phyloP scores from a whole-genome alignment of 176 grass and related monocot genomes.

The Alopecurus myosuroides region DNA sequence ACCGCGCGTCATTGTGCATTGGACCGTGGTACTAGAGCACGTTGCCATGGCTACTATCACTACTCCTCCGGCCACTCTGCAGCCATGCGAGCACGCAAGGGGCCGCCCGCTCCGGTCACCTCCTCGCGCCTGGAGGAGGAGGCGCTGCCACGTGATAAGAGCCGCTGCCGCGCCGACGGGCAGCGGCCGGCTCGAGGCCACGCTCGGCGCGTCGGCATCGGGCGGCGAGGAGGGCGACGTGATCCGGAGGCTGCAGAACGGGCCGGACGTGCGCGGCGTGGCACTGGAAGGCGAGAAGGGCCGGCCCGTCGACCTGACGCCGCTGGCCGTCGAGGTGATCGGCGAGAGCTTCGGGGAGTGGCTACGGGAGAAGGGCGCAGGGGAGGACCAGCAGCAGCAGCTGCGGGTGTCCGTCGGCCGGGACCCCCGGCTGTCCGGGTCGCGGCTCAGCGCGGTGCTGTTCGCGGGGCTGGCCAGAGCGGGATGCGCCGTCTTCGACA shows the following conservation, averaged over 20 bases:
- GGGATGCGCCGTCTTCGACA: conserved; percentile 64
- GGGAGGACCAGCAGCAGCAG: neutral
- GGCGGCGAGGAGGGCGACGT: conserved; percentile 36
- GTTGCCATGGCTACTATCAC: conserved; percentile 8
- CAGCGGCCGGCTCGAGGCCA: neutral
- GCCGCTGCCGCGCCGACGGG: neutral
- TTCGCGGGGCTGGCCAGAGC: conserved; percentile 64
- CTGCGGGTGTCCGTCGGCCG: conserved; percentile 60
- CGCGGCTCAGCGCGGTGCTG: conserved; percentile 46
- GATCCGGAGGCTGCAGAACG: conserved; percentile 74
- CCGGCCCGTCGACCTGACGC: conserved; percentile 69
- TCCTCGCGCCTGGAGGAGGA: neutral
- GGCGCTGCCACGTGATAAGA: neutral
- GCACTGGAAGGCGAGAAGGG: conserved; percentile 78
- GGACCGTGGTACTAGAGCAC: neutral
- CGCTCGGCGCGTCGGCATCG: neutral
- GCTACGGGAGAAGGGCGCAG: conserved; percentile 34
- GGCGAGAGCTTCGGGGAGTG: conserved; percentile 85
- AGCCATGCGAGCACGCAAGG: conserved; percentile 18
- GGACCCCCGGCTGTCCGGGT: conserved; percentile 60
- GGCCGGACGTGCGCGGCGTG: conserved; percentile 70
- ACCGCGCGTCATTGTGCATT: neutral
- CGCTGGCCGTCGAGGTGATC: conserved; percentile 60
- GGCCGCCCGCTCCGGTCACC: neutral
- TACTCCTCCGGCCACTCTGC: conserved; percentile 20